Conservation (phyloP, 192 early-diverging fungal genomes). For the Mortierella antarctica region DNA sequence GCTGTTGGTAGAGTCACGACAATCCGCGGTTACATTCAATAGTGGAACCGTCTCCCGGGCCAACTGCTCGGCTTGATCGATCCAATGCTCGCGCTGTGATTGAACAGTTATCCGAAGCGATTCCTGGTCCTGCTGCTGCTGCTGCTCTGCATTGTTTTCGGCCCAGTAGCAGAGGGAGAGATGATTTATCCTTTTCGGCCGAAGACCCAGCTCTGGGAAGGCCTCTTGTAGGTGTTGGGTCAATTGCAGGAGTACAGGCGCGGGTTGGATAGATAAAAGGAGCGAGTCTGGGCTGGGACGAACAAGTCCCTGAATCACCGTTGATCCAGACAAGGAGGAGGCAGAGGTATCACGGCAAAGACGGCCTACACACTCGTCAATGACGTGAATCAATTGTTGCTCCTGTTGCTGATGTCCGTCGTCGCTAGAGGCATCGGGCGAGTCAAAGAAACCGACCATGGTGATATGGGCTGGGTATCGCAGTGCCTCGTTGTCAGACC, state of each 20-base stretch:
- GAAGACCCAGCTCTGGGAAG: slow-evolving; percentile 33
- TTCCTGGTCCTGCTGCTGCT: background rate
- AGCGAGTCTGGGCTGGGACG: slow-evolving; percentile 14
- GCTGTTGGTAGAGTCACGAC: background rate
- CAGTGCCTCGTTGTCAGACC: slow-evolving; percentile 28
- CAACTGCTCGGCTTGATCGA: background rate
- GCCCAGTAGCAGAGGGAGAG: slow-evolving; percentile 47
- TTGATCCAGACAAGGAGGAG: background rate
- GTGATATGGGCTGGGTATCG: slow-evolving; percentile 41
- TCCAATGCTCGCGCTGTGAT: background rate
- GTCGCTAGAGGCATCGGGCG: background rate
- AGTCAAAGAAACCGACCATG: slow-evolving; percentile 48
- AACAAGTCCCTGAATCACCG: slow-evolving; percentile 10
- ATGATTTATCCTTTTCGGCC: slow-evolving; percentile 32
- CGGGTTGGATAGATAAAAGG: slow-evolving; percentile 19
- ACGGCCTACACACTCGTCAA: no score
- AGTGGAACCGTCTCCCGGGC: background rate
- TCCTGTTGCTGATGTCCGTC: background rate
- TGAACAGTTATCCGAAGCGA: background rate
- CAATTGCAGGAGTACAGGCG: background rate
- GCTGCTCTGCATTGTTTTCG: background rate
- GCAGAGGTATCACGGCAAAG: background rate
- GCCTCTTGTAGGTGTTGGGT: background rate
- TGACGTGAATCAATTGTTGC: background rate
- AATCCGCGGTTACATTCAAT: background rate